Conservation (phyloP, 73 alveolate species). For the Strombidium stylifer region DNA sequence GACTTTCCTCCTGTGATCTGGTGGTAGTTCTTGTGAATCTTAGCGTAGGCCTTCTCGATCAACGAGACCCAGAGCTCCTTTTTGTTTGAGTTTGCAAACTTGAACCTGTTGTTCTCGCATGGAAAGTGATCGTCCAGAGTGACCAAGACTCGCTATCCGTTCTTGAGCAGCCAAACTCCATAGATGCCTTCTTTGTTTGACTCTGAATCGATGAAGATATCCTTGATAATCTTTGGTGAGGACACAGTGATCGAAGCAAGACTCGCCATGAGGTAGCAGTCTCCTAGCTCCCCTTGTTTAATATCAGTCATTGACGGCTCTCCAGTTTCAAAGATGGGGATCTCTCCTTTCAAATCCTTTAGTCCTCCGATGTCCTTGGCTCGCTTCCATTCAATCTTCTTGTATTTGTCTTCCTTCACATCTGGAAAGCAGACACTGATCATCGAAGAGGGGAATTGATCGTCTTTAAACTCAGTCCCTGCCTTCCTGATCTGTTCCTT, state of each 20-base stretch:
- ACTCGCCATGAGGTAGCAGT: conserved; percentile 83
- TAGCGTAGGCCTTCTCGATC: conserved; percentile 95
- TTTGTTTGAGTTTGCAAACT: conserved; percentile 78
- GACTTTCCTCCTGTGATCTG: conserved; percentile 89
- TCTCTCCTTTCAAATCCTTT: too few relatives aligned
- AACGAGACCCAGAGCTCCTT: conserved; percentile 92
- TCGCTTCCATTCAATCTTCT: too few relatives aligned
- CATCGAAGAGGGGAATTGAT: too few relatives aligned
- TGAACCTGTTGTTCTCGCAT: conserved; percentile 66
- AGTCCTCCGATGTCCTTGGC: too few relatives aligned
- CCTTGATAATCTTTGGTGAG: conserved; percentile 68
- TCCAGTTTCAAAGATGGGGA: too few relatives aligned
- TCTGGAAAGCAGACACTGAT: too few relatives aligned
- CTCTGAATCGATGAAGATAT: conserved; percentile 47
- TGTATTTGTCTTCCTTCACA: too few relatives aligned
- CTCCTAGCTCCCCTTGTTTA: conserved; percentile 89
- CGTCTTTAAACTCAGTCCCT: too few relatives aligned
- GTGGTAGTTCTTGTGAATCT: conserved; percentile 85
- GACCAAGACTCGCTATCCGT: conserved; percentile 75
- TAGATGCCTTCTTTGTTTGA: conserved; percentile 49
- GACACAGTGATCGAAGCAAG: conserved; percentile 83
- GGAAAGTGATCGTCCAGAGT: conserved; percentile 86
- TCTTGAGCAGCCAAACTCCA: conserved; percentile 47
- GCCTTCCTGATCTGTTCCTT: too few relatives aligned
- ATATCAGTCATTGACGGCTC: conserved; percentile 75